Conservation (phyloP, 2,329 filamentous ascomycete genomes). For the Hyphodiscus sp. region DNA sequence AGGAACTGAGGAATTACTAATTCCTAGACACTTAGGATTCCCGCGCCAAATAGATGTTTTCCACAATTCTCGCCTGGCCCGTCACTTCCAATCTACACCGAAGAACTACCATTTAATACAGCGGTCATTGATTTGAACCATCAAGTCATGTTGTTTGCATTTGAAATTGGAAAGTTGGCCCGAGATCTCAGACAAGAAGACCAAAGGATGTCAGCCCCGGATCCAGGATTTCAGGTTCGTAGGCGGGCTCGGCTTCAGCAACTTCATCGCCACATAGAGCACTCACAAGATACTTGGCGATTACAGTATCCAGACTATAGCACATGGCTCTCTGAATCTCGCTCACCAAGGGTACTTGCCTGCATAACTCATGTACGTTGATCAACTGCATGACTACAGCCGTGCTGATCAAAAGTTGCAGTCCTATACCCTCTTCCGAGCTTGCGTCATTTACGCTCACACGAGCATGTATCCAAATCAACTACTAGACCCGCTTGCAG, state of each 20-base stretch:
- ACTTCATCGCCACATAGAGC: conserved; percentile 32
- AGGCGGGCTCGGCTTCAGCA: conserved; percentile 29
- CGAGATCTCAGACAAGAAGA: conserved; percentile 16
- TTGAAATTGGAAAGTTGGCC: conserved; percentile 16
- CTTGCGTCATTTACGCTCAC: conserved; percentile 44
- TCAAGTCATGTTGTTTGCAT: conserved; percentile 19
- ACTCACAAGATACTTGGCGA: conserved; percentile 18
- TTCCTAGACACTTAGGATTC: conserved; percentile 24
- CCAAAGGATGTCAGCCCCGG: neutral
- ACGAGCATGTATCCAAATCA: conserved; percentile 47
- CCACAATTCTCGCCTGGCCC: conserved; percentile 9
- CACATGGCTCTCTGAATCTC: conserved; percentile 2
- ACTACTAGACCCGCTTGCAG: conserved; percentile 33
- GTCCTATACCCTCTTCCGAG: conserved; percentile 41
- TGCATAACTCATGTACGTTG: conserved; percentile 38
- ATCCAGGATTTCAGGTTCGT: conserved; percentile 2
- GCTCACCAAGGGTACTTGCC: conserved; percentile 11
- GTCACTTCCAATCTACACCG: conserved; percentile 27
- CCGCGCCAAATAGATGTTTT: conserved; percentile 27
- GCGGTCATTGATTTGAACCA: conserved; percentile 17
- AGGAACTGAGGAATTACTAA: too few relatives aligned
- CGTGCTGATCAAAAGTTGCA: conserved; percentile 17
- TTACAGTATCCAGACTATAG: conserved; percentile 7
- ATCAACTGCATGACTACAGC: neutral
- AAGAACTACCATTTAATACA: conserved; percentile 32